Conservation (phyloP, 108 stramenopile genomes). For the Skeletonema grethae region DNA sequence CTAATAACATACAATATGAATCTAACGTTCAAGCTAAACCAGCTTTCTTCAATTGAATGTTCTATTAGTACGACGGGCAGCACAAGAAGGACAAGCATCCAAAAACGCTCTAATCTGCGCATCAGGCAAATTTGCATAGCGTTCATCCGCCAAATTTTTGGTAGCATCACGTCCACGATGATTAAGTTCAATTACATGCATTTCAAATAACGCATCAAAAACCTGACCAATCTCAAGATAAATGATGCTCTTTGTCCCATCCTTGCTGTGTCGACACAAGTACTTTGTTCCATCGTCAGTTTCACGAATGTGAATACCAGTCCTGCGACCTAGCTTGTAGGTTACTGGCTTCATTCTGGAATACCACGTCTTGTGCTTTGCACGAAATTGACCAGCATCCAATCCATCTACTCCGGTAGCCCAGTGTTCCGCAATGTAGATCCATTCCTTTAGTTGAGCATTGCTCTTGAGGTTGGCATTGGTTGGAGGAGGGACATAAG, state of each 20-base stretch:
- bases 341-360: conserved; percentile 43
- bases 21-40: neutral
- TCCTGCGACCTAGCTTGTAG: conserved; percentile 38
- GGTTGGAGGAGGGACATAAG: conserved; percentile 3
- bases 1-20: neutral
- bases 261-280: conserved; percentile 43
- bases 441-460: conserved; percentile 37
- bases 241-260: conserved; percentile 31
- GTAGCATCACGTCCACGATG: conserved; percentile 48
- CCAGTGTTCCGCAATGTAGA: conserved; percentile 41
- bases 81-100: conserved; percentile 46
- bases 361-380: conserved; percentile 53
- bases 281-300: conserved; percentile 13
- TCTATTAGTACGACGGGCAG: conserved; percentile 4
- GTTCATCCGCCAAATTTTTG: conserved; percentile 37
- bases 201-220: conserved; percentile 50
- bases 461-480: conserved; percentile 36
- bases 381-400: conserved; percentile 40
- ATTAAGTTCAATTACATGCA: conserved; percentile 29
- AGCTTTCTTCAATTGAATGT: neutral
- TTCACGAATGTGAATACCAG: conserved; percentile 43
- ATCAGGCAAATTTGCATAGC: conserved; percentile 53
- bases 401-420: conserved; percentile 42
- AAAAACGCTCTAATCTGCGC: conserved; percentile 35
- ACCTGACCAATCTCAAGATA: conserved; percentile 30